phyloP scores from a whole-genome alignment of 164 flowering plant species.

The Berberis vulgaris region DNA sequence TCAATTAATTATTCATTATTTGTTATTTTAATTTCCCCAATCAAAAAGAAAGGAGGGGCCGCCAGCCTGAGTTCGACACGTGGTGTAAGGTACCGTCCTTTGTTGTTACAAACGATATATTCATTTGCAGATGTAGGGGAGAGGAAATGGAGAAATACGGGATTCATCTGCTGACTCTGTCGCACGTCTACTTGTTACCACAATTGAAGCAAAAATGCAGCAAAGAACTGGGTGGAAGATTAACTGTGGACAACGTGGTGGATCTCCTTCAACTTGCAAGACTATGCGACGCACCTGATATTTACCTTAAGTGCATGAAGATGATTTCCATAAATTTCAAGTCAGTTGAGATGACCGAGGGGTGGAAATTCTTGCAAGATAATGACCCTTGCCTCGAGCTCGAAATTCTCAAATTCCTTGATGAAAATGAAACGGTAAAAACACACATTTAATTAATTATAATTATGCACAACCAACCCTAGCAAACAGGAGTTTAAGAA shows the following conservation, averaged over 20 bases:
- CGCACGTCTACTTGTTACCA: constrained; percentile 67
- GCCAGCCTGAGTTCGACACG: too few relatives aligned
- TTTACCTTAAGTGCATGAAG: constrained; percentile 64
- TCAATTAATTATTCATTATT: neutral
- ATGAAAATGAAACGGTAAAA: constrained; percentile 59
- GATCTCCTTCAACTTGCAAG: constrained; percentile 75
- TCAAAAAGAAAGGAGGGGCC: neutral
- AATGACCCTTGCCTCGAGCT: constrained; percentile 87
- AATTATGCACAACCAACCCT: too few relatives aligned
- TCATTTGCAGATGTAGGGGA: constrained; percentile 42
- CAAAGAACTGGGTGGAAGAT: constrained; percentile 32
- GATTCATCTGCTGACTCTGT: constrained; percentile 68
- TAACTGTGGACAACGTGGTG: constrained; percentile 63
- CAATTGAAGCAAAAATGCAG: constrained; percentile 60
- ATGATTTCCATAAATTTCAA: constrained; percentile 41
- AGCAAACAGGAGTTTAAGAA: too few relatives aligned
- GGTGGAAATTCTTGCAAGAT: constrained; percentile 73
- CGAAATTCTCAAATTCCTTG: constrained; percentile 70
- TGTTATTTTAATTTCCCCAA: neutral
- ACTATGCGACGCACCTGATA: constrained; percentile 78
- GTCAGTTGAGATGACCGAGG: constrained; percentile 70
- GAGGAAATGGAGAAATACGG: constrained; percentile 65
- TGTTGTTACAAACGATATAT: neutral
- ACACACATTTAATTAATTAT: constrained; percentile 3
- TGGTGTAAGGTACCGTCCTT: too few relatives aligned